A percentile compares a stretch with the other conserved stretches of the same genome.
These are phyloP conservation scores for Xylariaceae sp. DNA, from an alignment of 2,329 filamentous ascomycete species.

Conservation along the genomic window DNA sequence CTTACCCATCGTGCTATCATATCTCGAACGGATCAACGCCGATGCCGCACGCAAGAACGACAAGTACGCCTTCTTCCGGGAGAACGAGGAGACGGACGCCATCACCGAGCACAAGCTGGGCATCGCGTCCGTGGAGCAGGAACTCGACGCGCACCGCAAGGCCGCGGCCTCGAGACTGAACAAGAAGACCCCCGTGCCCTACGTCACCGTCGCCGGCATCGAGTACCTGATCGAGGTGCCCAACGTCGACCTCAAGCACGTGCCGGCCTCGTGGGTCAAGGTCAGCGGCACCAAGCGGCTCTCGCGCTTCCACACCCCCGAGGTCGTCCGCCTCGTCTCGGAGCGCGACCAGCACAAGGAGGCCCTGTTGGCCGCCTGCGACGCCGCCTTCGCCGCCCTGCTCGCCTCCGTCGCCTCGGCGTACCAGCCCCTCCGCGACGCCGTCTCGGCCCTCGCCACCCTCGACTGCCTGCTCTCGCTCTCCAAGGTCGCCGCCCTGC, in stretches of 20 bases:
- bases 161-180: slow-evolving; percentile 73
- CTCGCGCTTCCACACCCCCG: slow-evolving; percentile 91
- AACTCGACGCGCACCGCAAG: slow-evolving; percentile 75
- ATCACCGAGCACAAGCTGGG: slow-evolving; percentile 88
- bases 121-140: slow-evolving; percentile 89
- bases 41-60: slow-evolving; percentile 83
- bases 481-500: slow-evolving; percentile 79
- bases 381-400: slow-evolving; percentile 74
- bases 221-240: slow-evolving; percentile 93
- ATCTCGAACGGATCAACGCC: slow-evolving; percentile 83
- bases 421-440: slow-evolving; percentile 88
- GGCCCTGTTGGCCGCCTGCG: slow-evolving; percentile 87
- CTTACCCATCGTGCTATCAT: slow-evolving; percentile 68
- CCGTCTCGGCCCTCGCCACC: slow-evolving; percentile 80
- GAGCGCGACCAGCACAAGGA: slow-evolving; percentile 96
- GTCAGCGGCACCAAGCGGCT: slow-evolving; percentile 92
- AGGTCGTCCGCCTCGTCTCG: slow-evolving; percentile 78
- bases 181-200: slow-evolving; percentile 70
- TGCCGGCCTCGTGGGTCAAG: slow-evolving; percentile 93
- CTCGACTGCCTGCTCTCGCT: slow-evolving; percentile 90
- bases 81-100: slow-evolving; percentile 82
- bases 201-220: slow-evolving; percentile 84
- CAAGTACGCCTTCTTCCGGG: slow-evolving; percentile 92
- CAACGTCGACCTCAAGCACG: slow-evolving; percentile 78
- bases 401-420: slow-evolving; percentile 75